Evolutionary conservation across 108 stramenopile genomes (phyloP).

Genomic region (Nitzschia sp.): DNA sequence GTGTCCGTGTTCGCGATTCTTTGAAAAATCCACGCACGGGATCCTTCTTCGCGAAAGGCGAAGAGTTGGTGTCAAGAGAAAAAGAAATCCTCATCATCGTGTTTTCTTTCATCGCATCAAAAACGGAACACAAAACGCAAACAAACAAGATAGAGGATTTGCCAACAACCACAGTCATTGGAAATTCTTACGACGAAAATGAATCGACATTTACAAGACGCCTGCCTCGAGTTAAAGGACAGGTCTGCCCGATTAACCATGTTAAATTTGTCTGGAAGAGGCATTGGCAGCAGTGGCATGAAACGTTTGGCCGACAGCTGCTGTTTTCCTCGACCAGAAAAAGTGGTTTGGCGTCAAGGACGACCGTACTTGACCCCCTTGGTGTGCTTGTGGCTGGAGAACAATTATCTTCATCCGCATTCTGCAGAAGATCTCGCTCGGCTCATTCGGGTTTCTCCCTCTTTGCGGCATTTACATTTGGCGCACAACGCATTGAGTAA

Average conservation of each 20-base stretch:
- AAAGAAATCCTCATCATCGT: not conserved
- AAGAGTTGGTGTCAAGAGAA: not conserved
- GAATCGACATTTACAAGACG: not conserved
- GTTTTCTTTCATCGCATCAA: no score
- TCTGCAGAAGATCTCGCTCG: not conserved
- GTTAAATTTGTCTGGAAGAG: not conserved
- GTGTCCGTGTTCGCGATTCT: no score
- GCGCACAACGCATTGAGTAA: not conserved
- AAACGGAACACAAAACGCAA: no score
- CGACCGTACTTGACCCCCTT: not conserved
- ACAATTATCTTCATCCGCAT: conserved; percentile 4
- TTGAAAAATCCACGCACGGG: no score
- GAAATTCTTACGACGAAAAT: not conserved
- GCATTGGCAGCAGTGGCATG: not conserved
- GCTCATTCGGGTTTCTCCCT: not conserved
- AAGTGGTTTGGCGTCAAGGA: not conserved
- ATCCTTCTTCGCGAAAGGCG: not conserved
- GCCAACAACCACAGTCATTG: not conserved
- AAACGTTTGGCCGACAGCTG: conserved; percentile 10
- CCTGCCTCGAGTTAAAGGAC: not conserved
- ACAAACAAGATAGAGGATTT: no score
- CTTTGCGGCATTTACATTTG: not conserved
- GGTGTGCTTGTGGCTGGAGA: conserved; percentile 6
- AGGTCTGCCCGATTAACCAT: not conserved
- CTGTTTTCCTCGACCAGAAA: not conserved